A percentile compares a stretch with the other conserved stretches of the same genome.
phyloP scores from a whole-genome alignment of 2,329 filamentous ascomycete genomes.

The Claviceps paspali region DNA sequence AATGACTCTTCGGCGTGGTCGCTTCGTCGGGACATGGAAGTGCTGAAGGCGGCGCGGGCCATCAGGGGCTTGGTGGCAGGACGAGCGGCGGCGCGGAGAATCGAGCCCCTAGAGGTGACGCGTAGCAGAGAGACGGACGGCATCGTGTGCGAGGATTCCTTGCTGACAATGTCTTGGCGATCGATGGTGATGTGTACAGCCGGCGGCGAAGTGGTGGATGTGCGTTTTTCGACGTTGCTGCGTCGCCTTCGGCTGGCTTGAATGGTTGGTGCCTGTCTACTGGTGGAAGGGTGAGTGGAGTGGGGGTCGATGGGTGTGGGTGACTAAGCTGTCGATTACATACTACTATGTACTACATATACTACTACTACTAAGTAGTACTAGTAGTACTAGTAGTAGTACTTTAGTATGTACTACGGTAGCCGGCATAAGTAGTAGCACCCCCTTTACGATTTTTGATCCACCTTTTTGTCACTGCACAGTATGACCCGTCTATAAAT shows the following conservation, averaged over 20 bases:
- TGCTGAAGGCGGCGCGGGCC: constrained; percentile 48
- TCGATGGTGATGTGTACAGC: constrained; percentile 5
- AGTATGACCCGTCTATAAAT: too few species aligned
- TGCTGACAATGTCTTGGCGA: not conserved
- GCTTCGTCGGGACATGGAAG: constrained; percentile 37
- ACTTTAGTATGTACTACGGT: too few species aligned
- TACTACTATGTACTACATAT: too few species aligned
- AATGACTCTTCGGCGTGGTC: constrained; percentile 90
- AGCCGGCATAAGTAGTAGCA: too few species aligned
- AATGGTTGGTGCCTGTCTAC: constrained; percentile 10
- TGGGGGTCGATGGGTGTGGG: constrained; percentile 12
- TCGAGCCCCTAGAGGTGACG: constrained; percentile 51
- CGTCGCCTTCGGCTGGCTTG: constrained; percentile 4
- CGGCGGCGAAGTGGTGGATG: constrained; percentile 5
- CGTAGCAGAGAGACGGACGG: constrained; percentile 55
- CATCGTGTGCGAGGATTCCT: constrained; percentile 29
- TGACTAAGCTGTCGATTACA: constrained; percentile 20
- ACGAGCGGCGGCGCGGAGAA: constrained; percentile 49
- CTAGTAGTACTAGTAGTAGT: too few species aligned
- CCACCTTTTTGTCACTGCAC: too few species aligned
- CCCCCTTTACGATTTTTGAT: too few species aligned
- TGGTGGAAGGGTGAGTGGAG: too few species aligned
- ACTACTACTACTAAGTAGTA: too few species aligned
- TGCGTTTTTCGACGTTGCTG: constrained; percentile 14
- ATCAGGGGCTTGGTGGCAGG: constrained; percentile 39